Conservation (phyloP, 148 eudicot species). For the Polygonum maritimum region DNA sequence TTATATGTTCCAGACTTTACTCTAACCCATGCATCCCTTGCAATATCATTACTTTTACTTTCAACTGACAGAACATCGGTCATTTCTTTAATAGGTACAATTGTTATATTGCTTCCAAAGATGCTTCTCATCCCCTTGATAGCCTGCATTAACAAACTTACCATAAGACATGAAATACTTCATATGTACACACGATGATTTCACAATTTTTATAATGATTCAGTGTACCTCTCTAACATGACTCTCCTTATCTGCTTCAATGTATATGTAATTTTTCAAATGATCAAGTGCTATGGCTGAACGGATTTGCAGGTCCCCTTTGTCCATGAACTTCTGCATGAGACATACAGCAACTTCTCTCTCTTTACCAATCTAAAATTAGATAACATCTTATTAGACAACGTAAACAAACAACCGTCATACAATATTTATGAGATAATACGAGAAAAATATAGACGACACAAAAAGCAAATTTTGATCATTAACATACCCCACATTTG, state of each 20-base stretch:
- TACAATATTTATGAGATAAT: too few relatives aligned
- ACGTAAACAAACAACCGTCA: background rate
- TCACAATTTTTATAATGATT: background rate
- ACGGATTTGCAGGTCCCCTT: constrained; percentile 80
- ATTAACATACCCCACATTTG: constrained; percentile 69
- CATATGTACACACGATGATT: background rate
- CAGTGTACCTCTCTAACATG: constrained; percentile 79
- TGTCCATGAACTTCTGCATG: constrained; percentile 87
- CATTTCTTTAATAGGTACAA: constrained; percentile 97
- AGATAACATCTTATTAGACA: constrained; percentile 2
- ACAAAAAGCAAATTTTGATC: constrained; percentile 1
- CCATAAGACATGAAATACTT: background rate
- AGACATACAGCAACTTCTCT: constrained; percentile 92
- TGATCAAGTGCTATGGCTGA: constrained; percentile 92
- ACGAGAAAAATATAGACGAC: too few relatives aligned
- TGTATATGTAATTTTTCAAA: constrained; percentile 73
- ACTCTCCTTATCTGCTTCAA: constrained; percentile 97
- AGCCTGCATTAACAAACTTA: constrained; percentile 41
- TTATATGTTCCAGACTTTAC: constrained; percentile 85
- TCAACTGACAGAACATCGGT: constrained; percentile 97
- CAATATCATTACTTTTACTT: constrained; percentile 75
- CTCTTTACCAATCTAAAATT: constrained; percentile 80
- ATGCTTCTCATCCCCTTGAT: constrained; percentile 86
- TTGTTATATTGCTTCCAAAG: constrained; percentile 49
- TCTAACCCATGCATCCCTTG: constrained; percentile 92